A percentile compares a stretch with the other conserved stretches of the same genome.
Conservation (phyloP, 768 basidiomycete species). For the Boletus subcaerulescens region DNA sequence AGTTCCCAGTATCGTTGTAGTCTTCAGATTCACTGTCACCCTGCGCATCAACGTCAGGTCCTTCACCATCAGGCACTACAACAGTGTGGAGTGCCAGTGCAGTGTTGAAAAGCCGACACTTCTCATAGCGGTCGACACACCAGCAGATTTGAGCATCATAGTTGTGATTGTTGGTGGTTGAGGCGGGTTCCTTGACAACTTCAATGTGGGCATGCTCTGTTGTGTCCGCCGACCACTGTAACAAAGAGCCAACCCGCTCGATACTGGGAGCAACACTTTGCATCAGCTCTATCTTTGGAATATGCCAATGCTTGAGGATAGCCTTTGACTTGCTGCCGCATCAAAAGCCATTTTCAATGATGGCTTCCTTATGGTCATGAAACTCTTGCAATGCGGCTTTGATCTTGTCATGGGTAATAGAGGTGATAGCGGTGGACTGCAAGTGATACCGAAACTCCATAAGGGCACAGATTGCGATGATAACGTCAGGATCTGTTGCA, state of each 20-base stretch:
- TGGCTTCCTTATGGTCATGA: conserved; percentile 34
- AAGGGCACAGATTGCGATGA: conserved; percentile 6
- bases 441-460: conserved; percentile 37
- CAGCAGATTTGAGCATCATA: background rate
- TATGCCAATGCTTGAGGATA: conserved; percentile 35
- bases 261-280: background rate
- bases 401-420: conserved; percentile 19
- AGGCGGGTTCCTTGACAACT: too few relatives aligned
- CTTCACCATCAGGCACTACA: too few relatives aligned
- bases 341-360: conserved; percentile 29
- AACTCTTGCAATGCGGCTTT: conserved; percentile 26
- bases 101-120: background rate
- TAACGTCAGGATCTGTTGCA: too few relatives aligned
- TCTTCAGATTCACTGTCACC: too few relatives aligned
- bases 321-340: conserved; percentile 10
- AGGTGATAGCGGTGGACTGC: conserved; percentile 22
- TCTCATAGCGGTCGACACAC: background rate
- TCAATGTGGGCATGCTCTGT: too few relatives aligned
- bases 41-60: too few relatives aligned
- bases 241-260: background rate
- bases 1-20: too few relatives aligned
- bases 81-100: background rate
- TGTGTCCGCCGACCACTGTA: background rate
- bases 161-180: too few relatives aligned
- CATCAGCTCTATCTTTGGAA: conserved; percentile 32